Base-by-base conservation (phyloP, 805 yeast species). In the Saturnispora zaruensis region DNA sequence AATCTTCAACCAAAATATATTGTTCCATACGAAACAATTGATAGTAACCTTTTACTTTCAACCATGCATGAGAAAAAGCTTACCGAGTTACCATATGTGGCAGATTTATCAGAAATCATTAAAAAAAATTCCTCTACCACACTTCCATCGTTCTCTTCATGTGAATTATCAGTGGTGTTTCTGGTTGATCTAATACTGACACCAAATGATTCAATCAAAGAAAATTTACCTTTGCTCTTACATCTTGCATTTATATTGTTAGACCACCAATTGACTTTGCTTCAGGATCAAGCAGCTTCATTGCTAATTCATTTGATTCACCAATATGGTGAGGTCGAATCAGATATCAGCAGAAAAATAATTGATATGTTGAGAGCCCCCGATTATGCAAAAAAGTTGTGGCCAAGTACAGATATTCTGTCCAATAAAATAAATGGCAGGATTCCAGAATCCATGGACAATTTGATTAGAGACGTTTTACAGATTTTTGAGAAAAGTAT, bases 351-450 rank as follows among this genome's bases (percentile, higher is more conserved):
- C 2, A 75, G 70, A 37, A 77, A 74, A 42, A 74, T 84, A 0
- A 79, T 85, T 13, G 77, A 77, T 7, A 57, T 76, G 23, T 68
- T 90, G 42, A 68, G 87, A 55, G 68, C 73, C 46, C 72, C 75
- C 36, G 83, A 79, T 44, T 59, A 63, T 25, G 71, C 75, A 54
- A 66, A 67, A 45, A 68, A 68, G 26, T 63, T 85, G 5, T 93
- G 99, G 99, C 73, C 81, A 0, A 91, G 93, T 62, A 95, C 87
- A 57, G 96, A 90, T 61, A 68, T 90, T 58, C 78, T 79, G 53
- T 81, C 81, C 53, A 90, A 84, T 57, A 82, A 81, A 57, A 75
- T 73, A 46, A 91, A 95, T 0, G 90, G 91, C 0, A 71, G 90
- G 37, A 87, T 95, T 2, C 97, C 97, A 0, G 81, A 79, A 55